Percentiles rank a stretch among this genome's conserved stretches.
phyloP scores from a whole-genome alignment of 164 flowering plant species.

The Vitis riparia region DNA sequence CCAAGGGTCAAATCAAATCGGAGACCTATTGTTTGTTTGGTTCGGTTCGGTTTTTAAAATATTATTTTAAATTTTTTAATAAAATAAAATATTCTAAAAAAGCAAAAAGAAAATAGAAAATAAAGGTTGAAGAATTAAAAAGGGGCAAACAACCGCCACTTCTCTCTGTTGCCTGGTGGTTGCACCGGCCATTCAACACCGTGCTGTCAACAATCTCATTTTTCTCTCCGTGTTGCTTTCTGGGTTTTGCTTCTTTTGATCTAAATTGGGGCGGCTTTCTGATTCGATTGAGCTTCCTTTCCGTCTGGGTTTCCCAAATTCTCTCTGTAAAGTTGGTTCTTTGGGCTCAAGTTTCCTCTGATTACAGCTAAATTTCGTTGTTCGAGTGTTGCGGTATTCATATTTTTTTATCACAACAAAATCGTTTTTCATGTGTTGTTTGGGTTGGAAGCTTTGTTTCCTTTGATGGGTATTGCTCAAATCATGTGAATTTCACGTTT shows the following conservation, averaged over 20 bases:
- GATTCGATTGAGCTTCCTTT: background rate
- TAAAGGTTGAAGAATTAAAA: background rate
- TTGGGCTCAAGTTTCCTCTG: background rate
- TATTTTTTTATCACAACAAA: background rate
- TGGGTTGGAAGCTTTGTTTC: background rate
- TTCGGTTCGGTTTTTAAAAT: too few species aligned
- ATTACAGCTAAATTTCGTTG: background rate
- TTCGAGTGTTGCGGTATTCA: background rate
- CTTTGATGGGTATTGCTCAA: background rate
- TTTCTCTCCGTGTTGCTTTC: background rate
- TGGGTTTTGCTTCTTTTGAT: background rate
- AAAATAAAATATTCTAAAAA: background rate
- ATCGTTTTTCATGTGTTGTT: background rate
- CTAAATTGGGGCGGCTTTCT: background rate
- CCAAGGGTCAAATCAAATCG: too few species aligned
- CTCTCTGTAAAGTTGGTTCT: background rate
- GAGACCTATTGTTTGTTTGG: too few species aligned
- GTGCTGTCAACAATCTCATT: constrained; percentile 6
- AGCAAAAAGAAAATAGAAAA: background rate
- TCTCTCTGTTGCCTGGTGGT: background rate
- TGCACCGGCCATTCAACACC: constrained; percentile 21
- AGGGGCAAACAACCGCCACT: constrained; percentile 15
- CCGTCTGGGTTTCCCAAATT: constrained; percentile 1
- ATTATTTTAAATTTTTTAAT: too few species aligned
- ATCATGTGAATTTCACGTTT: background rate